phyloP scores from a whole-genome alignment of 129 eudicot genomes.

The Arctium minus region DNA sequence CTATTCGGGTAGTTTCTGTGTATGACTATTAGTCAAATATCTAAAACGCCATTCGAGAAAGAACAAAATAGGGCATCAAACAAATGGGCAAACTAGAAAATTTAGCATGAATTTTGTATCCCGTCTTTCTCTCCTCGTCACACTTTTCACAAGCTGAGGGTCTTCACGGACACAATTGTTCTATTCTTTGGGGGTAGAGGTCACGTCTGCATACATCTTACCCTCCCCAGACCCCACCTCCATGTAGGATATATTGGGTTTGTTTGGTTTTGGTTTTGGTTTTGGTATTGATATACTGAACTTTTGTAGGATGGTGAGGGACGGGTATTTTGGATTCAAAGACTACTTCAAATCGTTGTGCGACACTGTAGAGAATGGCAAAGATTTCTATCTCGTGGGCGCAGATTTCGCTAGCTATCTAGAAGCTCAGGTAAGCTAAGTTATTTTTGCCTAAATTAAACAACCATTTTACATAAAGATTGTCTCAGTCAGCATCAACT shows the following conservation, averaged over 20 bases:
- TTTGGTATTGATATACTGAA: not conserved
- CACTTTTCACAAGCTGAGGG: not conserved
- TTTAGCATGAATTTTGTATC: not conserved
- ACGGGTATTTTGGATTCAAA: slow-evolving; percentile 51
- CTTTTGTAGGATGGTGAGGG: slow-evolving; percentile 49
- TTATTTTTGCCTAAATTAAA: not conserved
- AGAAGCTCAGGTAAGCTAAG: slow-evolving; percentile 52
- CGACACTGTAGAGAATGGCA: slow-evolving; percentile 44
- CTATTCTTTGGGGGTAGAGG: not conserved
- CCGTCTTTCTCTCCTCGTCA: not conserved
- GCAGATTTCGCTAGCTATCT: slow-evolving; percentile 56
- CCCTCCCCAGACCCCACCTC: not conserved
- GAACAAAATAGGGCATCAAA: not conserved
- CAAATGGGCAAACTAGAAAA: not conserved
- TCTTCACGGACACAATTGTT: not conserved
- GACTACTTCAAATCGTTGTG: slow-evolving; percentile 59
- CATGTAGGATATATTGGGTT: not conserved
- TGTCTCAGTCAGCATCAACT: not conserved
- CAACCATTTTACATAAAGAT: not conserved
- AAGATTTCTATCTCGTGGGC: slow-evolving; percentile 57
- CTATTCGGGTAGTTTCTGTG: not conserved
- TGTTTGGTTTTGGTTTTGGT: not conserved
- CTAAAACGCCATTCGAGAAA: not conserved
- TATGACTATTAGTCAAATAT: slow-evolving; percentile 1
- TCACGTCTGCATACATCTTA: too few relatives aligned